Conservation (phyloP, 148 eudicot genomes). For the Rhododendron vialii region DNA sequence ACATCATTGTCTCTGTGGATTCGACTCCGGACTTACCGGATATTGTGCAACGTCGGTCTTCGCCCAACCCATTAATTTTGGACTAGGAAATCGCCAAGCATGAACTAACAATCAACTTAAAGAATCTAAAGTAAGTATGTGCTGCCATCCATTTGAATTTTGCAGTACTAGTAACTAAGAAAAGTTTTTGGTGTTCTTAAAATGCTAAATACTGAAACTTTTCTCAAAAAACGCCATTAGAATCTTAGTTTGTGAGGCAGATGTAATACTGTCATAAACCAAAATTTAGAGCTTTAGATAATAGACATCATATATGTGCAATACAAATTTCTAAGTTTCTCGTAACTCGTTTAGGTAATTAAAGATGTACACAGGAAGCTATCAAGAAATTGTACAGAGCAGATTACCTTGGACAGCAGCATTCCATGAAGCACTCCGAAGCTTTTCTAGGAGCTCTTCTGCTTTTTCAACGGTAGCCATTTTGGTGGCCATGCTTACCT, state of each 20-base stretch:
- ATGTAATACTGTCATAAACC: not conserved
- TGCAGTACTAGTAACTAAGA: not conserved
- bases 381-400: not conserved
- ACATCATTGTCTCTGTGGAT: no score
- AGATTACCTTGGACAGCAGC: constrained; percentile 83
- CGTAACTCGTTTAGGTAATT: not conserved
- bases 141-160: not conserved
- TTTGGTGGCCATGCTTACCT: constrained; percentile 99
- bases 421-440: constrained; percentile 90
- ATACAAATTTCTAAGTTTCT: not conserved
- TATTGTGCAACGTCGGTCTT: no score
- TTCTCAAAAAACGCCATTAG: not conserved
- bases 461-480: constrained; percentile 97
- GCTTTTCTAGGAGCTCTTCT: constrained; percentile 88
- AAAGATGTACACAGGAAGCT: not conserved
- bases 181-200: not conserved
- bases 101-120: not conserved
- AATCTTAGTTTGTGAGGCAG: not conserved
- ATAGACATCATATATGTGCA: not conserved
- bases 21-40: no score
- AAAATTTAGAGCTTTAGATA: not conserved
- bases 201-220: not conserved
- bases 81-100: no score
- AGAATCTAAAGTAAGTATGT: not conserved
- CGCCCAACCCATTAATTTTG: no score